Evolutionary conservation across 1,139 yeast genomes (phyloP).

Genomic region (Geotrichum europaeum): DNA sequence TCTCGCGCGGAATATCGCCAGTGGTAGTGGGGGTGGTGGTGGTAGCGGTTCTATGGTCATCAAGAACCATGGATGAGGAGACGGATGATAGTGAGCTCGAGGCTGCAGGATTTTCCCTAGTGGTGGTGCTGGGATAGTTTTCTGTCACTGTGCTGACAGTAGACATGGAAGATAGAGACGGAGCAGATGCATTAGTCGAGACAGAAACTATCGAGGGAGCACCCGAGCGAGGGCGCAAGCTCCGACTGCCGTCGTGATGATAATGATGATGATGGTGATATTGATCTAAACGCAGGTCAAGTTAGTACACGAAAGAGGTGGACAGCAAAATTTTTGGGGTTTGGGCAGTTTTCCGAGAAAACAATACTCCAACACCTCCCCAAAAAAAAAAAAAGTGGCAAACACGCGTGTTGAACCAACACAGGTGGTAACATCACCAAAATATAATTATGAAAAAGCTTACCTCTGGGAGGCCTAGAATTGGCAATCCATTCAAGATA

Average conservation of each 20-base stretch:
- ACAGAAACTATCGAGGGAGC: slow-evolving; percentile 16
- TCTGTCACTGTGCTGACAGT: slow-evolving; percentile 13
- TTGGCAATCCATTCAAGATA: slow-evolving; percentile 40
- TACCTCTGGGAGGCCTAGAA: slow-evolving; percentile 10
- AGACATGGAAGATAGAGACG: slow-evolving; percentile 13
- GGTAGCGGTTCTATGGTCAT: slow-evolving; percentile 4
- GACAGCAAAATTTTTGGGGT: neutral
- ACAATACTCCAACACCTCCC: neutral
- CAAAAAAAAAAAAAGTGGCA: neutral
- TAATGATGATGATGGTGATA: neutral
- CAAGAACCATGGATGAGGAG: slow-evolving; percentile 12
- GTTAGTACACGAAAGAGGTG: neutral
- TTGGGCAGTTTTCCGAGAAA: neutral
- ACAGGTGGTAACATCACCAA: neutral
- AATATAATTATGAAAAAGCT: neutral
- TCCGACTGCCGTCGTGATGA: neutral
- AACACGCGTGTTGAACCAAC: neutral
- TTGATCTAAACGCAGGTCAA: neutral
- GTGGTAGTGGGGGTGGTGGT: neutral
- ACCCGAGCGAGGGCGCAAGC: slow-evolving; percentile 8
- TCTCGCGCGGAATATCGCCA: neutral
- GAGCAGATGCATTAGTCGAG: neutral
- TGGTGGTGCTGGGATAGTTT: slow-evolving; percentile 15
- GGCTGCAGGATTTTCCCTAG: slow-evolving; percentile 13
- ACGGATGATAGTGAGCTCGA: slow-evolving; percentile 13